These are phyloP conservation scores for Ceratocystis albifundus DNA, from an alignment of 2,329 filamentous ascomycete species.

Conservation along the genomic window DNA sequence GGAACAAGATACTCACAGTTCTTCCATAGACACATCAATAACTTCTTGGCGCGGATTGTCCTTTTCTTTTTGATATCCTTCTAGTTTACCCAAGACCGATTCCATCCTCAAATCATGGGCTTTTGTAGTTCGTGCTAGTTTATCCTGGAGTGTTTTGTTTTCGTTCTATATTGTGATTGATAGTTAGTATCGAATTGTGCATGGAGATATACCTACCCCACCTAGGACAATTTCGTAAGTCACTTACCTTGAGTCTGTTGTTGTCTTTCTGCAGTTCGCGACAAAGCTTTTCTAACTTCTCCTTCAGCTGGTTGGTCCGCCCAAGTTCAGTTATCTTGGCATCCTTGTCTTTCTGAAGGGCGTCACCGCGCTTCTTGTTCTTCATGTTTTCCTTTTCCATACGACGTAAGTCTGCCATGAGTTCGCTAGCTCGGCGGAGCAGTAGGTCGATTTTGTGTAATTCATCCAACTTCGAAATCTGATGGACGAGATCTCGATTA, in stretches of 20 bases:
- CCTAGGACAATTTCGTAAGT: background rate
- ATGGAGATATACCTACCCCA: background rate
- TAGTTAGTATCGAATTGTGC: background rate
- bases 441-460: slow-evolving; percentile 84
- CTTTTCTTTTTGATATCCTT: slow-evolving; percentile 78
- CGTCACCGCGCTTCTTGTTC: slow-evolving; percentile 89
- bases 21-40: slow-evolving; percentile 77
- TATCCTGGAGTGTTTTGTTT: slow-evolving; percentile 81
- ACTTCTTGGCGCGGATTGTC: slow-evolving; percentile 70
- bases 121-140: slow-evolving; percentile 67
- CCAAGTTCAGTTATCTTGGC: slow-evolving; percentile 74
- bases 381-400: slow-evolving; percentile 89
- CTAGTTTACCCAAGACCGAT: slow-evolving; percentile 67
- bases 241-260: slow-evolving; percentile 82
- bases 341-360: slow-evolving; percentile 93
- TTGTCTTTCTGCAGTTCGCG: slow-evolving; percentile 92
- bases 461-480: slow-evolving; percentile 84
- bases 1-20: slow-evolving; percentile 53
- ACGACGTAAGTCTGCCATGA: slow-evolving; percentile 89
- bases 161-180: slow-evolving; percentile 51
- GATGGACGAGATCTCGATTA: slow-evolving; percentile 76
- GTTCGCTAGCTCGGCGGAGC: slow-evolving; percentile 80
- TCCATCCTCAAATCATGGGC: slow-evolving; percentile 80
- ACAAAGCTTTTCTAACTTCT: slow-evolving; percentile 93
- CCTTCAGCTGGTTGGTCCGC: slow-evolving; percentile 82